Conservation (phyloP, 1,284 basidiomycete species). For the Blastosporella zonata region DNA sequence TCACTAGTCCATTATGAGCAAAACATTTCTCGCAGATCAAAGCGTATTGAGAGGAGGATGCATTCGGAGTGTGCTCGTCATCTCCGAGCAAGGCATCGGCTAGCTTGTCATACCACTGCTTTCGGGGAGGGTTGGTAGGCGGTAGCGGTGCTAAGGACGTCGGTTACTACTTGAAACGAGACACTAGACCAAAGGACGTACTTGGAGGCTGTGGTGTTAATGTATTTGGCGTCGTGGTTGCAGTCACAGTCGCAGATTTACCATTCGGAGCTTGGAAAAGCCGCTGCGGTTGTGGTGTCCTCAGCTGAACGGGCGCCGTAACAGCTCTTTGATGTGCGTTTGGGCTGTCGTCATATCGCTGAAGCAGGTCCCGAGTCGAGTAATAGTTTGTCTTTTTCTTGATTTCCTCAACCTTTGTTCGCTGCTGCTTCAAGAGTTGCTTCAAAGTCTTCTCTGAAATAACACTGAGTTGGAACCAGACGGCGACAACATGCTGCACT, state of each 20-base stretch:
- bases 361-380: slow-evolving; percentile 84
- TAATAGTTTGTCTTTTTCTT: slow-evolving; percentile 98
- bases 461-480: background rate
- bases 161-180: slow-evolving; percentile 2
- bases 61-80: slow-evolving; percentile 56
- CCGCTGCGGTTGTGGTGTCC: slow-evolving; percentile 33
- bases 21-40: slow-evolving; percentile 94
- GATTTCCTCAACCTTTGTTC: slow-evolving; percentile 90
- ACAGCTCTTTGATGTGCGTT: slow-evolving; percentile 20
- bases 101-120: slow-evolving; percentile 86
- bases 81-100: slow-evolving; percentile 87
- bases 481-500: slow-evolving; percentile 20
- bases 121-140: slow-evolving; percentile 55
- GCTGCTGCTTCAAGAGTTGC: slow-evolving; percentile 74
- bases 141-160: slow-evolving; percentile 21
- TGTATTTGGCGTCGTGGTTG: slow-evolving; percentile 22
- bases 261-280: slow-evolving; percentile 18
- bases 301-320: slow-evolving; percentile 17
- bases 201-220: slow-evolving; percentile 22
- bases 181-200: slow-evolving; percentile 15
- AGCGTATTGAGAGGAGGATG: slow-evolving; percentile 73
- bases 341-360: slow-evolving; percentile 77
- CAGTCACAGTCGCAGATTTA: slow-evolving; percentile 20
- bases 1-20: slow-evolving; percentile 91
- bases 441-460: slow-evolving; percentile 76